phyloP scores from a whole-genome alignment of 768 basidiomycete species.

The Russula compacta region DNA sequence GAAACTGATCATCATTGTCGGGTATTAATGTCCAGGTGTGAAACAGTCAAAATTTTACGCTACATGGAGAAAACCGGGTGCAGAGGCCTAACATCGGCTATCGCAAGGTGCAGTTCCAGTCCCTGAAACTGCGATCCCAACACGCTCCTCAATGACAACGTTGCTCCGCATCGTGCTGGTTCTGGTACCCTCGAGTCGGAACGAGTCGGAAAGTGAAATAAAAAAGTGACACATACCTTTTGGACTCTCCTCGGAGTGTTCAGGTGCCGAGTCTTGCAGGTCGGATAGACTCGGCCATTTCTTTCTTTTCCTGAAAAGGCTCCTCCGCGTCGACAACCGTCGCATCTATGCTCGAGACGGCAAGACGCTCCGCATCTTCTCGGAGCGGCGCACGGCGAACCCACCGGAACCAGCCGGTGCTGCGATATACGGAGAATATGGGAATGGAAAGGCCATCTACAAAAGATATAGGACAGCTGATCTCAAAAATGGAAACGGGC shows the following conservation, averaged over 20 bases:
- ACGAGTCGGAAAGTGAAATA: background rate
- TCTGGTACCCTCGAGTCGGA: background rate
- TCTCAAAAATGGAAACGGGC: background rate
- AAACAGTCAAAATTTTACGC: background rate
- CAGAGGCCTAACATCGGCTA: background rate
- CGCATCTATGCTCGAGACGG: background rate
- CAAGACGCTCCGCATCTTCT: background rate
- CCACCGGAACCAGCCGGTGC: constrained; percentile 18
- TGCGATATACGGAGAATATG: constrained; percentile 35
- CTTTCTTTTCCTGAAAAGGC: background rate
- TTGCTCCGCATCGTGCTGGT: background rate
- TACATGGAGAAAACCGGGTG: background rate
- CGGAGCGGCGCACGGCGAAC: constrained; percentile 10
- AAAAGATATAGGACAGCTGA: background rate
- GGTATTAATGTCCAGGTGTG: background rate
- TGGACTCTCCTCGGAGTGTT: background rate
- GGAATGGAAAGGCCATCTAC: constrained; percentile 42
- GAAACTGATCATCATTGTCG: background rate
- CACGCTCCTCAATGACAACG: background rate
- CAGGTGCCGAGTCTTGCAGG: background rate
- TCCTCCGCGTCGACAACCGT: background rate
- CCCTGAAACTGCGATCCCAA: background rate
- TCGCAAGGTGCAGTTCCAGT: background rate
- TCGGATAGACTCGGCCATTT: background rate
- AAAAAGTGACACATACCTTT: background rate